Evolutionary conservation across 2,329 filamentous ascomycete species (phyloP).

Genomic region (Fusarium devonianum): DNA sequence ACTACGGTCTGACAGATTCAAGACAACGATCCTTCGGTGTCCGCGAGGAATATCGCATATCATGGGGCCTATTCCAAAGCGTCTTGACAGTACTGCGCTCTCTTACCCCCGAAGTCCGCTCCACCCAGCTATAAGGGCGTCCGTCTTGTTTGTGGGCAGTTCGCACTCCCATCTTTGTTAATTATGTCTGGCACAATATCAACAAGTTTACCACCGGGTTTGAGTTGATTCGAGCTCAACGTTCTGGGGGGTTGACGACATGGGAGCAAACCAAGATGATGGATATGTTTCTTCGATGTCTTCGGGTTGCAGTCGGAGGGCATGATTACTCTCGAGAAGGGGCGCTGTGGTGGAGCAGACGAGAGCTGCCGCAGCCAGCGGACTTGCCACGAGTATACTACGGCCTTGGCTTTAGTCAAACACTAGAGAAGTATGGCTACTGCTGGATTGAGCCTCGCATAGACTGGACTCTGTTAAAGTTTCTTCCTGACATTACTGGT

Average conservation of each 20-base stretch:
- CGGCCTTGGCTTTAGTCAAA: constrained; percentile 11
- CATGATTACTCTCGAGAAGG: constrained; percentile 15
- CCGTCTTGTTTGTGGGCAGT: constrained; percentile 4
- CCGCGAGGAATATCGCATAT: constrained; percentile 7
- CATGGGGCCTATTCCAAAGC: constrained; percentile 4
- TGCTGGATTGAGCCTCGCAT: constrained; percentile 14
- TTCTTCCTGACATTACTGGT: constrained; percentile 5
- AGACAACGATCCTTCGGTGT: constrained; percentile 9
- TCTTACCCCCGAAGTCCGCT: not conserved
- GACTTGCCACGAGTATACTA: not conserved
- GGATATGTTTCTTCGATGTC: constrained; percentile 17
- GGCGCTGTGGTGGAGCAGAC: constrained; percentile 11
- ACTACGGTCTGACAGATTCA: constrained; percentile 6
- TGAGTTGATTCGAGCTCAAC: constrained; percentile 2
- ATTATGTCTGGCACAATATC: constrained; percentile 13
- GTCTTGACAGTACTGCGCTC: not conserved
- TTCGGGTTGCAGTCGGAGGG: constrained; percentile 4
- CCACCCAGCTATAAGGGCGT: not conserved
- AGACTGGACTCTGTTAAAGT: constrained; percentile 5
- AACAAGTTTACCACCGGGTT: constrained; percentile 11
- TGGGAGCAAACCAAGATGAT: constrained; percentile 13
- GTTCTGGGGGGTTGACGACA: not conserved
- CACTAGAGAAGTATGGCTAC: constrained; percentile 13
- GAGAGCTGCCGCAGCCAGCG: not conserved
- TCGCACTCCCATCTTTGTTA: constrained; percentile 3